Evolutionary conservation across 192 early-diverging fungal genomes (phyloP).

Genomic region (Piromyces finnis): DNA sequence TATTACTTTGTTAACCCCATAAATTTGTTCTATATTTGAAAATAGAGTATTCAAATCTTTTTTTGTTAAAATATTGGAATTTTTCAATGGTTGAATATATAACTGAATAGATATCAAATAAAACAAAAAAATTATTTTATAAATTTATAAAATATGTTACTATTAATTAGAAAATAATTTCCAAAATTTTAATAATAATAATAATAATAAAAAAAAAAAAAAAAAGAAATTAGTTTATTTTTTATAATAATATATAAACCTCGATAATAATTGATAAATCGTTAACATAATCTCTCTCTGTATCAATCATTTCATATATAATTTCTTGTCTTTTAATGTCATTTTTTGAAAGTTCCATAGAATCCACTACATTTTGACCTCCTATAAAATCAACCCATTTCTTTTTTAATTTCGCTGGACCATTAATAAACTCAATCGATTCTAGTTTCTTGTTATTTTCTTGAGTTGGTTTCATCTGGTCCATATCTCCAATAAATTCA

Average conservation of each 20-base stretch:
- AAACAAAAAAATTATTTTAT: no score
- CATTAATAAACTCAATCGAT: background rate
- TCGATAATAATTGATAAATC: constrained; percentile 72
- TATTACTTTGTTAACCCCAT: background rate
- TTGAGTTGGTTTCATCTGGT: background rate
- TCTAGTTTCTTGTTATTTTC: background rate
- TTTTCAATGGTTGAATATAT: background rate
- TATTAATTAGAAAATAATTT: no score
- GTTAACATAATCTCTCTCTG: constrained; percentile 76
- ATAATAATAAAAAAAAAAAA: no score
- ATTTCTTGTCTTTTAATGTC: constrained; percentile 85
- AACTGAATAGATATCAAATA: background rate
- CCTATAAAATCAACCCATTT: background rate
- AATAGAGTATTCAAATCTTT: background rate
- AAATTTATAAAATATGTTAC: no score
- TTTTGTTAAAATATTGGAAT: background rate
- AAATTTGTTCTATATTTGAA: background rate
- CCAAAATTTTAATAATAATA: no score
- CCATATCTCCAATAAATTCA: background rate
- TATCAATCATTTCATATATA: constrained; percentile 79
- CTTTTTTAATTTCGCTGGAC: background rate
- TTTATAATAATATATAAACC: no score
- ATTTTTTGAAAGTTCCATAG: constrained; percentile 9
- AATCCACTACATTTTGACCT: background rate
- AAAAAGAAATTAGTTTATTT: no score